Evolutionary conservation across 1,284 basidiomycete genomes (phyloP).

Genomic region (Schizopora paradoxa): DNA sequence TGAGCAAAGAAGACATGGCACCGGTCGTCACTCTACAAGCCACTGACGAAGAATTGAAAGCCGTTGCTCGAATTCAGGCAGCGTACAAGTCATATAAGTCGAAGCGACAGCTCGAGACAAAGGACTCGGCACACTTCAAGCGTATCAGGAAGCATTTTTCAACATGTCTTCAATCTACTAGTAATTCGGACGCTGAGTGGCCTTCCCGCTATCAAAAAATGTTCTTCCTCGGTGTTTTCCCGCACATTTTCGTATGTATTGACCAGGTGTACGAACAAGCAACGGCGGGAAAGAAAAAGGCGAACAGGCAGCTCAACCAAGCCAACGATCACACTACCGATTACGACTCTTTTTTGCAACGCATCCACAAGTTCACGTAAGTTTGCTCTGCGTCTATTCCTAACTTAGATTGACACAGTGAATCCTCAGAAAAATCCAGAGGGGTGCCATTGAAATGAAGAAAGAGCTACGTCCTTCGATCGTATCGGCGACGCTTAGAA

Average conservation of each 20-base stretch:
- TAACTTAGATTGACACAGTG: background rate
- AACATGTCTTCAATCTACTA: background rate
- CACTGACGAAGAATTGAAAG: no score
- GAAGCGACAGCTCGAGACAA: background rate
- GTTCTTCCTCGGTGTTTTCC: constrained; percentile 2
- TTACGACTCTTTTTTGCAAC: constrained; percentile 1
- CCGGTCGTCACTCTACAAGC: background rate
- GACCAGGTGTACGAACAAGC: constrained; percentile 2
- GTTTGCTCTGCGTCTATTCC: no score
- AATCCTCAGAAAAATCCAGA: constrained; percentile 22
- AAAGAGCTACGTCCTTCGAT: constrained; percentile 28
- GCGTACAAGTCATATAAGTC: no score
- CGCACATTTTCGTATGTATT: constrained; percentile 7
- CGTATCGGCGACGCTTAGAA: constrained; percentile 24
- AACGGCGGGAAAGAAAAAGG: constrained; percentile 3
- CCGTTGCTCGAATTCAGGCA: no score
- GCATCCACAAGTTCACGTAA: background rate
- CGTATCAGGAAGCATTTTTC: background rate
- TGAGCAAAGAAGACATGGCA: background rate
- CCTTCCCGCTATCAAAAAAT: background rate
- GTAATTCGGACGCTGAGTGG: constrained; percentile 2
- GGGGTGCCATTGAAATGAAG: constrained; percentile 21
- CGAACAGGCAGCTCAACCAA: constrained; percentile 1
- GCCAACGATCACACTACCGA: background rate
- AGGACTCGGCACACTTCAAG: background rate